phyloP scores from a whole-genome alignment of 768 basidiomycete species.

The Pleurotus pulmonarius region DNA sequence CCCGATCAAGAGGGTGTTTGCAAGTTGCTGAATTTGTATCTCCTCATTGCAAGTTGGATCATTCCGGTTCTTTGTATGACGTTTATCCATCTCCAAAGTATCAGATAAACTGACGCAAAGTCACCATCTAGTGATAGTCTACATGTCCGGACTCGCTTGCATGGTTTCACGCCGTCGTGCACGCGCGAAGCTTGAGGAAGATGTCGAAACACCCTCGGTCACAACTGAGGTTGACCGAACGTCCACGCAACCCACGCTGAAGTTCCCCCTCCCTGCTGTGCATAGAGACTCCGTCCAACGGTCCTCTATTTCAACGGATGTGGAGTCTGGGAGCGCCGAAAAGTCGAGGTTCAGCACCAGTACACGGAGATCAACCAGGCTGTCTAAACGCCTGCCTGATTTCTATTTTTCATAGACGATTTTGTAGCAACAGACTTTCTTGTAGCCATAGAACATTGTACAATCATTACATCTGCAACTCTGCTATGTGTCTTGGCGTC shows the following conservation, averaged over 20 bases:
- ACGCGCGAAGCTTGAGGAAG: neutral
- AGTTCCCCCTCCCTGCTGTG: neutral
- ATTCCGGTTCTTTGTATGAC: constrained; percentile 47
- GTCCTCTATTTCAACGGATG: neutral
- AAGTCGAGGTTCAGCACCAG: constrained; percentile 1
- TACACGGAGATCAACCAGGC: neutral
- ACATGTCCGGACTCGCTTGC: constrained; percentile 24
- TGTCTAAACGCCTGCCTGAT: constrained; percentile 7
- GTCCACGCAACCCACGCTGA: too few species aligned
- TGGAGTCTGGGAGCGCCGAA: neutral
- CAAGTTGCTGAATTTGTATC: constrained; percentile 41
- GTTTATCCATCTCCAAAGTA: too few species aligned
- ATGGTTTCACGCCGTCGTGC: constrained; percentile 28
- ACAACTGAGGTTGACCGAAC: too few species aligned
- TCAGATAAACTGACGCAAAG: neutral
- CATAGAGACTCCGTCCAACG: neutral
- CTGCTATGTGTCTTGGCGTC: neutral
- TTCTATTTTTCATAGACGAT: constrained; percentile 2
- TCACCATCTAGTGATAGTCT: constrained; percentile 7
- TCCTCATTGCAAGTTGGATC: constrained; percentile 51
- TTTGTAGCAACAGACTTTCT: neutral
- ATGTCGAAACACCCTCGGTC: neutral
- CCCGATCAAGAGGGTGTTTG: constrained; percentile 41
- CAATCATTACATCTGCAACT: neutral
- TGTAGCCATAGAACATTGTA: neutral